phyloP scores from a whole-genome alignment of 108 stramenopile genomes.

The Pseudonitzschia multiseries region DNA sequence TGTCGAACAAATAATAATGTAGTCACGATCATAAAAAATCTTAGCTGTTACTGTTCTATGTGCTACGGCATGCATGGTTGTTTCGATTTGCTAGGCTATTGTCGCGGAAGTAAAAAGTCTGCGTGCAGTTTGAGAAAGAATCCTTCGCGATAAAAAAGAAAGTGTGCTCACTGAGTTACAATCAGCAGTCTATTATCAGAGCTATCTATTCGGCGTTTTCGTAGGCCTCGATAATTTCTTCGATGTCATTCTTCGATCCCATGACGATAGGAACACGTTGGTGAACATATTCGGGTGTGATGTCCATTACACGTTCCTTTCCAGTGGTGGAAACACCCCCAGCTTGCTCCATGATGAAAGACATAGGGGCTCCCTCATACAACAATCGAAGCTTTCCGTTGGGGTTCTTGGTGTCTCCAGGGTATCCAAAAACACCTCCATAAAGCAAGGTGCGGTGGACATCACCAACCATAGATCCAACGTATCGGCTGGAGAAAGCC shows the following conservation, averaged over 20 bases:
- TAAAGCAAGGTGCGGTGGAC: slow-evolving; percentile 98
- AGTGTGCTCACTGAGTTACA: not conserved
- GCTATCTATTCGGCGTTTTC: not conserved
- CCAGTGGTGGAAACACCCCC: slow-evolving; percentile 87
- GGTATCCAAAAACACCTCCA: slow-evolving; percentile 97
- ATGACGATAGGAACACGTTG: slow-evolving; percentile 81
- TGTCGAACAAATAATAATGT: too few relatives aligned
- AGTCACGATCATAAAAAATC: too few relatives aligned
- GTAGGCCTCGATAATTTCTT: slow-evolving; percentile 72
- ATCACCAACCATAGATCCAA: slow-evolving; percentile 98
- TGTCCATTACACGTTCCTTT: slow-evolving; percentile 63
- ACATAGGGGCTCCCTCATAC: slow-evolving; percentile 96
- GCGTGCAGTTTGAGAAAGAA: not conserved
- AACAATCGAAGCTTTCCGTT: slow-evolving; percentile 86
- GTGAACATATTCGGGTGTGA: slow-evolving; percentile 73
- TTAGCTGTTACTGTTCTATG: too few relatives aligned
- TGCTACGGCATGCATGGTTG: too few relatives aligned
- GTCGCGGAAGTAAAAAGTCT: too few relatives aligned
- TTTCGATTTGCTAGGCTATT: too few relatives aligned
- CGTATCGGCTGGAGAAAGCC: slow-evolving; percentile 84
- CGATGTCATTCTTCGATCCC: slow-evolving; percentile 76
- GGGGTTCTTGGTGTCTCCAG: slow-evolving; percentile 82
- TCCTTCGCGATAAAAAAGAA: not conserved
- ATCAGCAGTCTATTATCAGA: not conserved
- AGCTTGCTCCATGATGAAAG: slow-evolving; percentile 95